phyloP scores from a whole-genome alignment of 441 rosid species.

The Populus hybrid region DNA sequence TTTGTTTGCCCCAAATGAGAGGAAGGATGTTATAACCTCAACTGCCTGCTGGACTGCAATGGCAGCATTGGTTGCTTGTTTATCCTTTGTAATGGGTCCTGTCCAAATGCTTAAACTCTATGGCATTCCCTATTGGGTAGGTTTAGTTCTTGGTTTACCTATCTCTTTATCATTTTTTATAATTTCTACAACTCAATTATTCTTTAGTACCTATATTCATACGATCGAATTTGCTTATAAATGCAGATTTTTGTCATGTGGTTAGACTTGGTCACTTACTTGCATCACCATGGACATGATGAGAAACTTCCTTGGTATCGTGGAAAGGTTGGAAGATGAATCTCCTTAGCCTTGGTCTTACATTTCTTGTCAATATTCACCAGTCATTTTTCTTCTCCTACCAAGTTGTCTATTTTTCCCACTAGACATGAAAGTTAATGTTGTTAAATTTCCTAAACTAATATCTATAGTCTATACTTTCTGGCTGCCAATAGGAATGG shows the following conservation, averaged over 20 bases:
- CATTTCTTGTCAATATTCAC: background rate
- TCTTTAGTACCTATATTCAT: background rate
- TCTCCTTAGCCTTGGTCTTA: background rate
- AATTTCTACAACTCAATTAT: background rate
- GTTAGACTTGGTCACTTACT: conserved; percentile 78
- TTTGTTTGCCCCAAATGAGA: conserved; percentile 58
- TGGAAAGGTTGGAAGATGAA: conserved; percentile 52
- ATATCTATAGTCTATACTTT: background rate
- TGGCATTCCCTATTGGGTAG: conserved; percentile 73
- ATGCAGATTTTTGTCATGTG: conserved; percentile 65
- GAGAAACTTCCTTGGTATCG: conserved; percentile 89
- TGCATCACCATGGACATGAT: conserved; percentile 83
- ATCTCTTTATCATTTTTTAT: background rate
- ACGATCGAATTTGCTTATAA: background rate
- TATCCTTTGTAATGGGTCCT: conserved; percentile 54
- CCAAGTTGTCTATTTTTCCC: background rate
- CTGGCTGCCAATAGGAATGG: conserved; percentile 37
- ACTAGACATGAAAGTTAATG: background rate
- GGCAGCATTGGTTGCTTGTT: conserved; percentile 39
- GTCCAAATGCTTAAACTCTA: conserved; percentile 57
- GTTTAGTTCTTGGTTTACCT: conserved; percentile 11
- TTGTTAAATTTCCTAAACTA: background rate
- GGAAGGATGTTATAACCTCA: conserved; percentile 57
- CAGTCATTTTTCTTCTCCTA: background rate
- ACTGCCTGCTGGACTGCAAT: conserved; percentile 66